Base-by-base conservation (phyloP, 495 filamentous ascomycete genomes). In the Annulohypoxylon stygium region DNA sequence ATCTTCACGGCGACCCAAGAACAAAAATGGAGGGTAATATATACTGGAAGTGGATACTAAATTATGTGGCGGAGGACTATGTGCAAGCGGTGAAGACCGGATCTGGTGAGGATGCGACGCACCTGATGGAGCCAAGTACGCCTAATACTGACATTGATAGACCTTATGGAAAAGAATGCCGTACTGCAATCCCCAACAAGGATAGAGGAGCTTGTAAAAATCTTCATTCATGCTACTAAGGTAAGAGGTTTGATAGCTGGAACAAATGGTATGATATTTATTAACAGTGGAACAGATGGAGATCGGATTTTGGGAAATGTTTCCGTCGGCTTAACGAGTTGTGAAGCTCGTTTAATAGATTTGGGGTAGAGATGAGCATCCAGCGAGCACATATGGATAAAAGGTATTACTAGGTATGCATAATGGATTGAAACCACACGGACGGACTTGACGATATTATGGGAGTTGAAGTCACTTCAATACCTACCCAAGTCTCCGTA, bases 1-100 rank as follows among this genome's bases (percentile, higher is more conserved):
- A 91, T 62, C 84, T 97, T 0, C 83, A 90, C 70, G 80, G 82
- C 10, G 86, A 91, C 62, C 78, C 84, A 12, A 77, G 82, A 16
- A 87, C 89, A 2, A 87, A 88, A 59, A 78, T 80, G 53, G 85
- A 91, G 51, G 90, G 87, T 1, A 97, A 97, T 78, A 82, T 81
- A n/a, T 98, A 95, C 82, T 95, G 90, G 90, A 87, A 90, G 58
- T 98, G 95, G 95, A 92, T 98, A 53, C 81, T 93, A 78, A 95
- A 92, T 69, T 97, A 97, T 80, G 88, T 91, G 11, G 90, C 88
- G 4, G 89, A 92, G 14, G 92, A 96, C 77, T 97, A 95, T 71
- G 78, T 82, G 3, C 83, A 90, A 53, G 91, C 93, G 8, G 90
- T 95, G 41, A 83, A 81, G 65, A 82, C 87, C 2, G 92, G 92